Conservation (phyloP, 2,329 filamentous ascomycete species). For the Apiospora saccharicola region DNA sequence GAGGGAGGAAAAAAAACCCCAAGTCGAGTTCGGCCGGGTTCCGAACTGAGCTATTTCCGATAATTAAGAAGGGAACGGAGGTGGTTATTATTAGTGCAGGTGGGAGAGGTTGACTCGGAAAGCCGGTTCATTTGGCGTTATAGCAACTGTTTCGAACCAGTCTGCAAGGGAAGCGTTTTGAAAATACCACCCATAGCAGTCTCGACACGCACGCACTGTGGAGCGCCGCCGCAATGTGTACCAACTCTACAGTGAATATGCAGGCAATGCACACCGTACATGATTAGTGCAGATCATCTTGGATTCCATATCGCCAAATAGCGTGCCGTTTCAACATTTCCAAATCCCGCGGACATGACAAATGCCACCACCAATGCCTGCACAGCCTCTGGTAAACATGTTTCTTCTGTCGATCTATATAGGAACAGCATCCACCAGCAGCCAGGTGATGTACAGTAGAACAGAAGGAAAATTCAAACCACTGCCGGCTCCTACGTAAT, state of each 20-base stretch:
- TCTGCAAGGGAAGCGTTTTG: neutral
- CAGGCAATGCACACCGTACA: neutral
- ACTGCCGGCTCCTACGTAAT: neutral
- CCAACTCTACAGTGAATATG: neutral
- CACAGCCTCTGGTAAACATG: neutral
- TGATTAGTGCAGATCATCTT: neutral
- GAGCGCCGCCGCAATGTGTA: accelerated
- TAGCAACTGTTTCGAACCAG: conserved; percentile 8
- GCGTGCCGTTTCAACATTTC: conserved; percentile 20
- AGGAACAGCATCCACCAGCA: neutral
- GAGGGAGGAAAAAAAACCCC: neutral
- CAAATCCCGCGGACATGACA: conserved; percentile 8
- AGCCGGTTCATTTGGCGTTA: neutral
- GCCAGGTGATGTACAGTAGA: neutral
- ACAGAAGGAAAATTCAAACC: neutral
- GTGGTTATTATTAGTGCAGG: neutral
- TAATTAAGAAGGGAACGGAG: neutral
- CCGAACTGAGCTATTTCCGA: neutral
- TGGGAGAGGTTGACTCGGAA: neutral
- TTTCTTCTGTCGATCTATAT: conserved; percentile 14
- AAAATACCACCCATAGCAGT: neutral
- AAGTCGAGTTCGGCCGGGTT: neutral
- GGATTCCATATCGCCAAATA: conserved; percentile 1
- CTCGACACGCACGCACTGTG: neutral
- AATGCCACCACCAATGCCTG: neutral